These are phyloP conservation scores for Populus nigra DNA, from an alignment of 345 rosid species.

Conservation along the genomic window DNA sequence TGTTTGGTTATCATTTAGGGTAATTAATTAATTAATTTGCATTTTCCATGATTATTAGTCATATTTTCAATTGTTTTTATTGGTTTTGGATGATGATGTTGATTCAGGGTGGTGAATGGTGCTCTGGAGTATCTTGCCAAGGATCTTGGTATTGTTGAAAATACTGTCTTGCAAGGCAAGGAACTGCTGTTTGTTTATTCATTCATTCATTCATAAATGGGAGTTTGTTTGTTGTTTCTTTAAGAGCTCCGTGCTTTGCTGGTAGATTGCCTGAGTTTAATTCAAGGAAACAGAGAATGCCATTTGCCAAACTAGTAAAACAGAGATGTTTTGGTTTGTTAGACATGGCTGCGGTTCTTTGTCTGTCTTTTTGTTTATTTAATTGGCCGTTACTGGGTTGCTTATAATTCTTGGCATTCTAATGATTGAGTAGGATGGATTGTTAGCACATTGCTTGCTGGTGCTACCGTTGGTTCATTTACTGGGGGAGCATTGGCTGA, in stretches of 20 bases:
- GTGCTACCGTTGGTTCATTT: slow-evolving; percentile 94
- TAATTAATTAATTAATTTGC: slow-evolving; percentile 18
- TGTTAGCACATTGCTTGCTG: slow-evolving; percentile 93
- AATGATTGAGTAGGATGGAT: slow-evolving; percentile 73
- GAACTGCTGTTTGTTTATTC: not conserved
- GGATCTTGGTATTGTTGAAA: slow-evolving; percentile 91
- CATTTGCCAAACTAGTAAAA: not conserved
- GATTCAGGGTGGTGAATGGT: slow-evolving; percentile 87
- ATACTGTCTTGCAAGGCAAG: slow-evolving; percentile 86
- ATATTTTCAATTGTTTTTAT: not conserved
- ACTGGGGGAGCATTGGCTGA: slow-evolving; percentile 95
- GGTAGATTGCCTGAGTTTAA: not conserved
- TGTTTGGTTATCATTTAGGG: slow-evolving; percentile 98
- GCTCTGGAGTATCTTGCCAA: slow-evolving; percentile 91
- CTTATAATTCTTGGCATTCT: slow-evolving; percentile 16
- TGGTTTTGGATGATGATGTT: not conserved
- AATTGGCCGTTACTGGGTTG: not conserved
- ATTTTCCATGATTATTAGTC: not conserved
- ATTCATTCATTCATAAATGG: not conserved
- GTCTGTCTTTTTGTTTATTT: not conserved
- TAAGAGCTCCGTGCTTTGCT: not conserved
- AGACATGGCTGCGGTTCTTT: no score
- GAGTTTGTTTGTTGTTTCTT: not conserved
- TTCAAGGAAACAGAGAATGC: not conserved
- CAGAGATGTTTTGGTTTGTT: not conserved